Evolutionary conservation across 345 rosid species (phyloP).

Genomic region (Ailanthus altissimus): DNA sequence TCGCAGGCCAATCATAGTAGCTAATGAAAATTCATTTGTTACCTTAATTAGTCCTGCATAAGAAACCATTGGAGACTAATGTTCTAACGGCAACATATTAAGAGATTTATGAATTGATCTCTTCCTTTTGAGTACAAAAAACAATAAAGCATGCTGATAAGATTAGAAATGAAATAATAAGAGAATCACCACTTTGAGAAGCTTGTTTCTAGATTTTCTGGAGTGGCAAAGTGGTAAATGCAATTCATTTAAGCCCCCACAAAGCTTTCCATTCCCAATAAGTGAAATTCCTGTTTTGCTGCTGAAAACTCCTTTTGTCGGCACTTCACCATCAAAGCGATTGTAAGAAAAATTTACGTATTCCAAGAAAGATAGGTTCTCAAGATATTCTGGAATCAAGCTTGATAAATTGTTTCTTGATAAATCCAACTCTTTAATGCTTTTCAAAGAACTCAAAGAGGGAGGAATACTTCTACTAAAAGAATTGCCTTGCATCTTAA

Average conservation of each 20-base stretch:
- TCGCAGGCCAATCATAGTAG: slow-evolving; percentile 31
- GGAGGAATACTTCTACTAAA: slow-evolving; percentile 21
- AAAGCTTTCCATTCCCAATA: slow-evolving; percentile 22
- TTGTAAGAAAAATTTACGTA: slow-evolving; percentile 20
- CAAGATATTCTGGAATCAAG: slow-evolving; percentile 12
- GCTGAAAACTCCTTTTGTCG: slow-evolving; percentile 19
- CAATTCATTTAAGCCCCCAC: slow-evolving; percentile 15
- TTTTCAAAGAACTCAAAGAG: slow-evolving; percentile 13
- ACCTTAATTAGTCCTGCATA: slow-evolving; percentile 11
- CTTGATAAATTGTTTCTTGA: slow-evolving; percentile 21
- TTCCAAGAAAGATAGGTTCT: background rate
- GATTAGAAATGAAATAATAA: background rate
- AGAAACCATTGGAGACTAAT: slow-evolving; percentile 3
- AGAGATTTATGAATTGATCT: background rate
- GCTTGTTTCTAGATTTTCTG: background rate
- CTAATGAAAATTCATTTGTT: slow-evolving; percentile 31
- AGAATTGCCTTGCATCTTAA: slow-evolving; percentile 4
- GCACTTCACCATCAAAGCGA: slow-evolving; percentile 21
- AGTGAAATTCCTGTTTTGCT: slow-evolving; percentile 11
- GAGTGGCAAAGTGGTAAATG: slow-evolving; percentile 15
- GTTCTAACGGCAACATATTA: background rate
- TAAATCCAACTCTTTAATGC: slow-evolving; percentile 13
- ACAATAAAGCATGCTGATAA: background rate
- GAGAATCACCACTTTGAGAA: background rate
- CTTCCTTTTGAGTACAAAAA: background rate